Evolutionary conservation across 352 stramenopile species (phyloP).

Genomic region (Phytophthora lateralis): DNA sequence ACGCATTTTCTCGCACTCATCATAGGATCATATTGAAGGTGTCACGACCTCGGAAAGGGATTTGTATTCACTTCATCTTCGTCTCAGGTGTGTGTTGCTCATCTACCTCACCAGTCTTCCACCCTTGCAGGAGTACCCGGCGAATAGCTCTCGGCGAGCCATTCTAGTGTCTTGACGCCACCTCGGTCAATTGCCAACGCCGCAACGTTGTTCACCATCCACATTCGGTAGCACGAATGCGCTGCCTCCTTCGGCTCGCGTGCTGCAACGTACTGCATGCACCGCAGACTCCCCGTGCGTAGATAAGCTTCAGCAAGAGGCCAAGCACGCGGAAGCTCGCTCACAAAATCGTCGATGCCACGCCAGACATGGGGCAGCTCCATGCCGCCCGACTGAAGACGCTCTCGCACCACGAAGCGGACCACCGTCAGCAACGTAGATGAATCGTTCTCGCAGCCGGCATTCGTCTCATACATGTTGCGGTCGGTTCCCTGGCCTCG

Average conservation of each 20-base stretch:
- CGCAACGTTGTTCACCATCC: slow-evolving; percentile 7
- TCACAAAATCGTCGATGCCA: slow-evolving; percentile 6
- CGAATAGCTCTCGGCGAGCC: slow-evolving; percentile 3
- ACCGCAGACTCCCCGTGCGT: not conserved
- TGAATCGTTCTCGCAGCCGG: too few relatives aligned
- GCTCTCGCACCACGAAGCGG: slow-evolving; percentile 1
- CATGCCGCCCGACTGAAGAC: not conserved
- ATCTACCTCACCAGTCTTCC: slow-evolving; percentile 10
- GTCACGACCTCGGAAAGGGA: slow-evolving; percentile 2
- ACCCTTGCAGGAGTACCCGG: not conserved
- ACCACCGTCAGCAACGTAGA: slow-evolving; percentile 6
- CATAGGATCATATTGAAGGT: slow-evolving; percentile 7
- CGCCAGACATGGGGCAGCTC: not conserved
- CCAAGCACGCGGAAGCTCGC: not conserved
- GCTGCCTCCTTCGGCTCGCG: not conserved
- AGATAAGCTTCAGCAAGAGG: not conserved
- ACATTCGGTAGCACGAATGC: slow-evolving; percentile 4
- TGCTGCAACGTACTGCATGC: not conserved
- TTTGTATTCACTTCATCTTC: slow-evolving; percentile 17
- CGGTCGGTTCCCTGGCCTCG: too few relatives aligned
- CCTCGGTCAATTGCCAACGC: slow-evolving; percentile 4
- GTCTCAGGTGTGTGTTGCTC: not conserved
- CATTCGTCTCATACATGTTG: too few relatives aligned
- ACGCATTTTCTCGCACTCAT: slow-evolving; percentile 6
- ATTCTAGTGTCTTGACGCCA: slow-evolving; percentile 1